Evolutionary conservation across 805 yeast species (phyloP).

Genomic region (Spathaspora boniae): DNA sequence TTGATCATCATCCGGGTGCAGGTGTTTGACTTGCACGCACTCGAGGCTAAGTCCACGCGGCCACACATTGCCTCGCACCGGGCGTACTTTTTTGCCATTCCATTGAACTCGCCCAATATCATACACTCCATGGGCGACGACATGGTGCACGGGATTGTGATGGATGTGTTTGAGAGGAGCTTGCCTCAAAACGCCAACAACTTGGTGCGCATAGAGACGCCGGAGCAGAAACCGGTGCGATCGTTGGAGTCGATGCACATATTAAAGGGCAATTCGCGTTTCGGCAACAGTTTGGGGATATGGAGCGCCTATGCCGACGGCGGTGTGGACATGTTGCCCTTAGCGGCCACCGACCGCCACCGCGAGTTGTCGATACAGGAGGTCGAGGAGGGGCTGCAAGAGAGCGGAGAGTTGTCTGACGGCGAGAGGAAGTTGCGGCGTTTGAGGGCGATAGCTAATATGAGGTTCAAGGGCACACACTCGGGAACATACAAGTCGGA

Average conservation of each 20-base stretch:
- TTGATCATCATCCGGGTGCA: constrained; percentile 62
- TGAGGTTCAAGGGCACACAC: constrained; percentile 59
- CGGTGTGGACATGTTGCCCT: constrained; percentile 60
- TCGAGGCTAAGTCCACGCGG: constrained; percentile 14
- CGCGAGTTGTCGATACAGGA: constrained; percentile 20
- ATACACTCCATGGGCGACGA: constrained; percentile 51
- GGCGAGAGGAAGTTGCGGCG: constrained; percentile 5
- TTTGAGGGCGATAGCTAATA: constrained; percentile 44
- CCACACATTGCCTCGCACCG: constrained; percentile 51
- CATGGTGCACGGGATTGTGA: constrained; percentile 46
- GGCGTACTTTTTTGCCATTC: constrained; percentile 66
- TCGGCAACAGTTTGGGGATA: constrained; percentile 58
- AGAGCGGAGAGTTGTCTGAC: constrained; percentile 7
- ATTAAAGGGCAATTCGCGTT: constrained; percentile 59
- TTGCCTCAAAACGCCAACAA: constrained; percentile 44
- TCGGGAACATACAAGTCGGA: constrained; percentile 33
- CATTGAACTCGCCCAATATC: constrained; percentile 61
- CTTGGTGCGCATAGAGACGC: constrained; percentile 34
- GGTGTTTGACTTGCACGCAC: constrained; percentile 50
- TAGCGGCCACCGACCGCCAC: constrained; percentile 45
- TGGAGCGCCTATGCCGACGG: constrained; percentile 77
- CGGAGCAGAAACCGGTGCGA: constrained; percentile 33
- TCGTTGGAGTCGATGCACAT: constrained; percentile 57
- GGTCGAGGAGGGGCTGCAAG: constrained; percentile 14
- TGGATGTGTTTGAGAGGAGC: constrained; percentile 58